Percentiles rank a stretch among this genome's conserved stretches.
These are phyloP conservation scores for Fusarium transvaalense DNA, from an alignment of 2,329 filamentous ascomycete genomes.

Conservation along the genomic window DNA sequence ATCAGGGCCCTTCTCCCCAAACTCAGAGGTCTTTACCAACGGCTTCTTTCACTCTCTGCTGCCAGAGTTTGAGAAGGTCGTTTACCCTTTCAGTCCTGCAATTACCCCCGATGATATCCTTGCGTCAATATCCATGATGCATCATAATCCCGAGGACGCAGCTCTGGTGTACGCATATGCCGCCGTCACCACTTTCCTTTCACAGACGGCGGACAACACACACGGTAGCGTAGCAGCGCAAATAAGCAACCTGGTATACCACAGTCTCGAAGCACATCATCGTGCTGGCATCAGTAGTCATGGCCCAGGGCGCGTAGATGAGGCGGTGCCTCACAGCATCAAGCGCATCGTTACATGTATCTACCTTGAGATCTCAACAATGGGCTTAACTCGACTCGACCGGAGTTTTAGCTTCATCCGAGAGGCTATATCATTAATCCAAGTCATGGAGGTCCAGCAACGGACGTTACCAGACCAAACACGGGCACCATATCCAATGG, in stretches of 20 bases:
- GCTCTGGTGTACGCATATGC: conserved; percentile 42
- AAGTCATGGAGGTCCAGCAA: conserved; percentile 39
- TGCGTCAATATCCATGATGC: conserved; percentile 37
- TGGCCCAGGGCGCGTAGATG: conserved; percentile 54
- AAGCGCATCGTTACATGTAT: conserved; percentile 64
- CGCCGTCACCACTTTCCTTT: conserved; percentile 41
- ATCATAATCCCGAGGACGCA: conserved; percentile 38
- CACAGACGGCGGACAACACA: conserved; percentile 38
- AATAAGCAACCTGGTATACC: conserved; percentile 43
- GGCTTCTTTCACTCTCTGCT: conserved; percentile 37
- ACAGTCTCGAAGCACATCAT: conserved; percentile 48
- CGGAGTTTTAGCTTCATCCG: conserved; percentile 64
- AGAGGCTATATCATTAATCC: conserved; percentile 59
- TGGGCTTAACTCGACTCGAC: conserved; percentile 62
- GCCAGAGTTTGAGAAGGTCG: conserved; percentile 40
- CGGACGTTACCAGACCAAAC: conserved; percentile 31
- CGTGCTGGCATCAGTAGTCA: conserved; percentile 47
- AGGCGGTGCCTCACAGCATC: conserved; percentile 56
- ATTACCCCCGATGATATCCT: conserved; percentile 38
- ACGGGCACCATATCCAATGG: conserved; percentile 30
- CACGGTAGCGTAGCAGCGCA: conserved; percentile 39
- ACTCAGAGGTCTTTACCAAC: conserved; percentile 30
- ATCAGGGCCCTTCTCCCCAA: conserved; percentile 31
- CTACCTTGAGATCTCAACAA: conserved; percentile 65
- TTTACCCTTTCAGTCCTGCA: conserved; percentile 42